phyloP scores from a whole-genome alignment of 2,329 filamentous ascomycete species.

The Claviceps sp. region DNA sequence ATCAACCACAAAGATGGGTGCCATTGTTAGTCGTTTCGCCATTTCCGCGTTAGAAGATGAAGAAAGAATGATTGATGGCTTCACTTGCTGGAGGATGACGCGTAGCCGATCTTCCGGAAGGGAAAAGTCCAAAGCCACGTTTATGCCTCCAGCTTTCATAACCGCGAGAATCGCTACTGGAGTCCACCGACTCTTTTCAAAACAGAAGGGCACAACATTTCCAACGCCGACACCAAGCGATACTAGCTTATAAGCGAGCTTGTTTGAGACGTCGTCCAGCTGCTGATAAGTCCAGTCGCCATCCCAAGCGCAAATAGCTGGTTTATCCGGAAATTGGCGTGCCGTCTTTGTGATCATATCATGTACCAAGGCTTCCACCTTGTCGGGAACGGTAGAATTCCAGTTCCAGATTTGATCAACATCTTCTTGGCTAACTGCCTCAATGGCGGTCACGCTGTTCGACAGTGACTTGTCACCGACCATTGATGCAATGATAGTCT shows the following conservation, averaged over 20 bases:
- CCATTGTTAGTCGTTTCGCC: not conserved
- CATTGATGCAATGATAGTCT: not conserved
- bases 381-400: constrained; percentile 8
- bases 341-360: constrained; percentile 10
- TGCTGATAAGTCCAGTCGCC: constrained; percentile 26
- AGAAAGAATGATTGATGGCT: constrained; percentile 4
- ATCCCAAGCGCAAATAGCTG: constrained; percentile 18
- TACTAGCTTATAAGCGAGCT: constrained; percentile 8
- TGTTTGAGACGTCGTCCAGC: constrained; percentile 10
- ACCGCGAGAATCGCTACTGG: constrained; percentile 14
- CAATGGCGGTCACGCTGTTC: not conserved
- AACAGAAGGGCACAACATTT: constrained; percentile 13
- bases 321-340: constrained; percentile 1
- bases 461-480: not conserved
- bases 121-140: constrained; percentile 13
- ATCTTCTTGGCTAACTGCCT: not conserved
- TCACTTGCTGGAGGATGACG: constrained; percentile 6
- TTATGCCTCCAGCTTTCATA: constrained; percentile 16
- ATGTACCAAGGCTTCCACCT: constrained; percentile 10
- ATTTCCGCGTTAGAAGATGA: not conserved
- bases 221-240: not conserved
- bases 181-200: constrained; percentile 15
- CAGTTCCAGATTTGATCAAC: constrained; percentile 8
- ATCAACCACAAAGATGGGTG: not conserved
- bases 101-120: constrained; percentile 10